A percentile compares a stretch with the other conserved stretches of the same genome.
These are phyloP conservation scores for Neurospora hispaniola DNA, from an alignment of 495 filamentous ascomycete genomes.

Conservation along the genomic window DNA sequence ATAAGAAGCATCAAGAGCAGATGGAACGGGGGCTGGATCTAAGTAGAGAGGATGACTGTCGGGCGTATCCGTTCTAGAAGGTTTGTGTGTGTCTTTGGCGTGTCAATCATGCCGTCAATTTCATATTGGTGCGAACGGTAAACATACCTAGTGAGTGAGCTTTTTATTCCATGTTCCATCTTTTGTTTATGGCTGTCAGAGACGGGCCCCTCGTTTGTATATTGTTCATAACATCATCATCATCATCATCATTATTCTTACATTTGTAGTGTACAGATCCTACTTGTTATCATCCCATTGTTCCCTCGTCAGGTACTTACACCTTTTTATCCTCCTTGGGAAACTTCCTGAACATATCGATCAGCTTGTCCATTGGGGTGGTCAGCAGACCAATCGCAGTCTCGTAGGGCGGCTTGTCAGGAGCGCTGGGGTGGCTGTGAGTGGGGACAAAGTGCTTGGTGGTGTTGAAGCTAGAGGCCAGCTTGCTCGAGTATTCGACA, in stretches of 20 bases:
- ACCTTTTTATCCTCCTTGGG: slow-evolving; percentile 14
- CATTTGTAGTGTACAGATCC: not conserved
- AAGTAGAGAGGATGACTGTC: slow-evolving; percentile 49
- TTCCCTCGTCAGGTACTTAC: not conserved
- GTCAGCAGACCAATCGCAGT: slow-evolving; percentile 38
- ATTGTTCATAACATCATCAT: not conserved
- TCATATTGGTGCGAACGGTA: not conserved
- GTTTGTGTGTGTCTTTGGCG: not conserved
- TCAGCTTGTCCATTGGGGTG: slow-evolving; percentile 41
- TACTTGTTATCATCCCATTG: not conserved
- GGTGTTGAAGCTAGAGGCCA: slow-evolving; percentile 44
- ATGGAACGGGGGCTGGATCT: slow-evolving; percentile 51
- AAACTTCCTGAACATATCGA: slow-evolving; percentile 39
- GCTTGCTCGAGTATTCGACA: slow-evolving; percentile 22
- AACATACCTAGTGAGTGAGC: too few species aligned
- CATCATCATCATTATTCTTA: not conserved
- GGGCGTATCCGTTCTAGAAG: slow-evolving; percentile 18
- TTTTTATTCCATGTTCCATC: not conserved
- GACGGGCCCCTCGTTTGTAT: not conserved
- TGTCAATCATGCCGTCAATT: not conserved
- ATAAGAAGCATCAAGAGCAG: slow-evolving; percentile 70
- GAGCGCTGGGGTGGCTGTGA: slow-evolving; percentile 42
- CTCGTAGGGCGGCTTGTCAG: slow-evolving; percentile 42
- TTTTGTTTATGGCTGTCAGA: not conserved
- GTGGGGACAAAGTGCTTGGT: slow-evolving; percentile 55